phyloP scores from a whole-genome alignment of 2,329 filamentous ascomycete genomes.

The Venturia effusa region DNA sequence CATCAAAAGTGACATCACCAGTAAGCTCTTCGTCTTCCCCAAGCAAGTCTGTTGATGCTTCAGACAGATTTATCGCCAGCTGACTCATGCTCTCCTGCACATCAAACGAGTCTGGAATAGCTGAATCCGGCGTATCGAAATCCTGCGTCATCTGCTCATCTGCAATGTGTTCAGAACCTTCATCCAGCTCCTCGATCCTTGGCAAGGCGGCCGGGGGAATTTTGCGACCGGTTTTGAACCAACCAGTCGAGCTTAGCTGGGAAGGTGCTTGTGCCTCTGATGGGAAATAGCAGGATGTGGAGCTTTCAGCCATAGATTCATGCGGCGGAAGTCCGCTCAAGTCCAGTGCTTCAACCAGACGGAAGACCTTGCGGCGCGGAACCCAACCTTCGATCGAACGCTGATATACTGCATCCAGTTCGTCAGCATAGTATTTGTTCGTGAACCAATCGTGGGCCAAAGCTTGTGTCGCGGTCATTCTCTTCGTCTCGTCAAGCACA shows the following conservation, averaged over 20 bases:
- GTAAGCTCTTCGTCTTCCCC: not conserved
- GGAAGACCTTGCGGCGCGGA: conserved; percentile 21
- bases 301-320: not conserved
- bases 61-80: not conserved
- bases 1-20: not conserved
- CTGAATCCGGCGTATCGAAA: not conserved
- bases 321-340: not conserved
- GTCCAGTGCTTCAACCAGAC: conserved; percentile 9
- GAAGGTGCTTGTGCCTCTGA: not conserved
- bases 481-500: conserved; percentile 35
- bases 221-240: not conserved
- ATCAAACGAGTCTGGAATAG: not conserved
- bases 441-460: conserved; percentile 47
- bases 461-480: conserved; percentile 44
- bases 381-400: conserved; percentile 39
- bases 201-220: not conserved
- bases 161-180: not conserved
- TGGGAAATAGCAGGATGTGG: not conserved
- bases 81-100: conserved; percentile 5
- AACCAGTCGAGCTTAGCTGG: not conserved
- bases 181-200: conserved; percentile 4
- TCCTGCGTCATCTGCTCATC: not conserved
- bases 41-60: not conserved
- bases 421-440: conserved; percentile 34
- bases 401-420: conserved; percentile 40